Evolutionary conservation across 768 basidiomycete genomes (phyloP), one percentile per base, ranked within the genome.

Genomic region (Asterophora lycoperdoides): DNA sequence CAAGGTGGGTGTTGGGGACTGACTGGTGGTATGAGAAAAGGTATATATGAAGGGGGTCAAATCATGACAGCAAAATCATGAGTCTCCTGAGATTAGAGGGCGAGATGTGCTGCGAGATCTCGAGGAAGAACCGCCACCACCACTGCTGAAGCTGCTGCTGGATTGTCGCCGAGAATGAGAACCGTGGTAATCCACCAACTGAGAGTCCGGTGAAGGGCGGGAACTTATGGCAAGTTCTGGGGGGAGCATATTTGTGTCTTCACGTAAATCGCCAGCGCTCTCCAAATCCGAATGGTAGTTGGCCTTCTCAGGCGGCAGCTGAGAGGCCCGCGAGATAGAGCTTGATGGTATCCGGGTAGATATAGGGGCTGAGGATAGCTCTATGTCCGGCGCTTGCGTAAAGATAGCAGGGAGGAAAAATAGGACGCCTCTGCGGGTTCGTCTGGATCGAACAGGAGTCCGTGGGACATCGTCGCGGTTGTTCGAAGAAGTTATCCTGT

Each of bases 321-420:
- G 56, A 17, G 65, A 58, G 39, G 60, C 38, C 13, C 59, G 55
- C 41, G 58, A 53, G 30, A 53, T 39, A 33, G 61, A 47, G 34
- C 42, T 57, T 10, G 67, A 41, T 15, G 57, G 46, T 39, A 61
- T 51, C 18, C 61, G 61, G 28, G 60, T 56, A 13, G 62, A 51
- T 15, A 63, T 48, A 35, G 63, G 54, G 8, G 67, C 52, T 34
- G 63, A 55, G 35, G 70, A 69, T 10, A 77, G 63, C 55, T 78
- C 77, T 40, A 79, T 68, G 48, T 77, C 74, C 37, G 68, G 68
- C 5, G 69, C 53, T 48, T 79, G 72, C 3, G 85, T 75, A 62
- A 90, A 86, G 57, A 89, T 83, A 29, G 88, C 86, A 17, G 89
- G 89, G 42, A 92, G 75, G 74, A 90, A 89, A 68, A 87, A 90